These are phyloP conservation scores for Neofusicoccum parvum DNA, from an alignment of 2,329 filamentous ascomycete genomes.

Conservation along the genomic window DNA sequence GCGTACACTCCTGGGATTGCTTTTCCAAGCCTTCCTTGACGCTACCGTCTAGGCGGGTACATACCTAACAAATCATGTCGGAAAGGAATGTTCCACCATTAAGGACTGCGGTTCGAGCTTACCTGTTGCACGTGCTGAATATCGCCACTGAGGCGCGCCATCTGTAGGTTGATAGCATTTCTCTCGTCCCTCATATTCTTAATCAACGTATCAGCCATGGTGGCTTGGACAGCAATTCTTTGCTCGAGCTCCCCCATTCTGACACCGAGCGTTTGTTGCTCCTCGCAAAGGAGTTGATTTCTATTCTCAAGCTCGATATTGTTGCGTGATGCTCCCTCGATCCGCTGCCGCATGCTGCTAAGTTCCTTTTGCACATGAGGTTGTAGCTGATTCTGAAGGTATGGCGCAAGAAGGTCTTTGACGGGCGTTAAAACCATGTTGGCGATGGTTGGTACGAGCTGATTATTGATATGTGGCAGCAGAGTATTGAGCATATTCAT, in stretches of 20 bases:
- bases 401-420: not conserved
- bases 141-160: not conserved
- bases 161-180: not conserved
- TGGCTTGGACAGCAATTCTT: not conserved
- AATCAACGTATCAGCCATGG: not conserved
- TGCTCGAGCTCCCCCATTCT: not conserved
- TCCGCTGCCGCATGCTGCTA: not conserved
- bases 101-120: not conserved
- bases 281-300: not conserved
- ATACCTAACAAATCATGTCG: not conserved
- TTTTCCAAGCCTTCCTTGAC: not conserved
- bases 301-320: not conserved
- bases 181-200: not conserved
- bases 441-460: not conserved
- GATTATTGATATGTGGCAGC: not conserved
- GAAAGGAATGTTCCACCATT: not conserved
- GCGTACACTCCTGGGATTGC: not conserved
- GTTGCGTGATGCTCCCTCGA: not conserved
- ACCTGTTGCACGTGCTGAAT: not conserved
- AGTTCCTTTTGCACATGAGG: not conserved
- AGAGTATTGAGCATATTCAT: not conserved
- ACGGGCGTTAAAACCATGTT: not conserved
- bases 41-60: not conserved
- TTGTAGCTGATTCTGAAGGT: not conserved
- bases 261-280: not conserved